These are phyloP conservation scores for Myxozyma melibiosi DNA, from an alignment of 805 yeast species.

Conservation along the genomic window DNA sequence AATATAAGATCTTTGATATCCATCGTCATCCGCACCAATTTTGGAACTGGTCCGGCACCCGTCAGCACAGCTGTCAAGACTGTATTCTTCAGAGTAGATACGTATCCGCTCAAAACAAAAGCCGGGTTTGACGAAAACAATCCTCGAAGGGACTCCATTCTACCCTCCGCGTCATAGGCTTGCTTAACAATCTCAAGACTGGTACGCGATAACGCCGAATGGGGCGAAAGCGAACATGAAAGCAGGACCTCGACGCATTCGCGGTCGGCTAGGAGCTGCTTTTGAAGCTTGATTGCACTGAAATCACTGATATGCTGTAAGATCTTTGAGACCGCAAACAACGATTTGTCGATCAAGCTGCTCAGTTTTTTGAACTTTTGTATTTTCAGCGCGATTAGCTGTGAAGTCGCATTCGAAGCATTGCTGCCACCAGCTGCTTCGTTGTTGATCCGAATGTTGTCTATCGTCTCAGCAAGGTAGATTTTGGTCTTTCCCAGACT, in stretches of 20 bases:
- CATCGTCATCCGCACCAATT: constrained; percentile 71
- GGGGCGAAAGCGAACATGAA: constrained; percentile 71
- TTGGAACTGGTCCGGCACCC: constrained; percentile 72
- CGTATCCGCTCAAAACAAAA: constrained; percentile 54
- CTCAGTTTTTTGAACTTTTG: constrained; percentile 9
- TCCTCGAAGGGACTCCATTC: constrained; percentile 71
- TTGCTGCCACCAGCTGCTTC: constrained; percentile 29
- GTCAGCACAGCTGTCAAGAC: constrained; percentile 43
- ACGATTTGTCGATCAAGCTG: constrained; percentile 4
- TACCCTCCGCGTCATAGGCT: constrained; percentile 75
- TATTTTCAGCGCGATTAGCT: constrained; percentile 11
- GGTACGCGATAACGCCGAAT: constrained; percentile 59
- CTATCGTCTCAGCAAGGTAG: constrained; percentile 24
- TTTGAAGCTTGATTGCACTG: constrained; percentile 25
- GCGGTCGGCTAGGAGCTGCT: constrained; percentile 6
- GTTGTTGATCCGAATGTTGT: constrained; percentile 38
- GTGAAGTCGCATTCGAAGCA: not conserved
- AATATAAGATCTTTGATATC: constrained; percentile 66
- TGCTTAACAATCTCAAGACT: constrained; percentile 74
- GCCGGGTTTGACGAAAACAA: constrained; percentile 51
- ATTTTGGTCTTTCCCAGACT: constrained; percentile 14
- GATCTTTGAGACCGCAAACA: constrained; percentile 10
- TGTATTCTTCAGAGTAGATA: constrained; percentile 50
- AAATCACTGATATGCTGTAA: constrained; percentile 26
- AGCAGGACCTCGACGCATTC: constrained; percentile 47